Evolutionary conservation across 495 filamentous ascomycete species (phyloP), one percentile per base, ranked within the genome.

Genomic region (Lindgomyces ingoldianus): DNA sequence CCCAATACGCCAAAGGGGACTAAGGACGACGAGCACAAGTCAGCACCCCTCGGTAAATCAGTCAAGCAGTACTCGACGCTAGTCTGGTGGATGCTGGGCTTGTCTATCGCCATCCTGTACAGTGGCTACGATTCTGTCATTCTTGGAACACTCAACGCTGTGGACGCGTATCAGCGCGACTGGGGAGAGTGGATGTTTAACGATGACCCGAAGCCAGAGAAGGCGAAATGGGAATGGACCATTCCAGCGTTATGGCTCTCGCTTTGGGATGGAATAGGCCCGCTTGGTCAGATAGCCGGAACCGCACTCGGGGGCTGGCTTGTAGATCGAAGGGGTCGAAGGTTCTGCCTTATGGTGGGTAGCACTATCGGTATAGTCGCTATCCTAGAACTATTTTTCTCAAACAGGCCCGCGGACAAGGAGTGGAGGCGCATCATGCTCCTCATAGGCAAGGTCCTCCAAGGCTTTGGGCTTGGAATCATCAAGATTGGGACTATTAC

Each of bases 401-500:
- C 62, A 27, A 59, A 65, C 48, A 42, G 18, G 33, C 24, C 54
- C 4, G 4, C 21, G 9, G 16, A 57, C 21, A 30, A 49, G 16
- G 46, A 51, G 16, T 25, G 18, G 6, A 65, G 24, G 36, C 47
- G 62, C 14, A 21, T 42, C 22, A 58, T 59, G 45, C 19, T 65
- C 10, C 47, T 65, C 4, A 45, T 44, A 33, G 62, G 62, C 14
- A 65, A 65, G 47, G 42, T 56, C 21, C 27, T 65, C 18, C 62
- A 65, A 27, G 62, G 62, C 1, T 14, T 46, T 29, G 62, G 36
- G 3, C 25, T 45, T 16, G 62, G 36, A 11, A 36, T 65, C 46
- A 65, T 65, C 33, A 65, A 65, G 27, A 65, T 65, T 18, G 47
- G 33, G 25, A 52, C 54, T 22, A 18, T 65, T 9, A 65, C 62